Percentiles rank a stretch among this genome's conserved stretches.
Evolutionary conservation across 2,329 filamentous ascomycete genomes (phyloP).

Genomic region (Fusarium secorum): DNA sequence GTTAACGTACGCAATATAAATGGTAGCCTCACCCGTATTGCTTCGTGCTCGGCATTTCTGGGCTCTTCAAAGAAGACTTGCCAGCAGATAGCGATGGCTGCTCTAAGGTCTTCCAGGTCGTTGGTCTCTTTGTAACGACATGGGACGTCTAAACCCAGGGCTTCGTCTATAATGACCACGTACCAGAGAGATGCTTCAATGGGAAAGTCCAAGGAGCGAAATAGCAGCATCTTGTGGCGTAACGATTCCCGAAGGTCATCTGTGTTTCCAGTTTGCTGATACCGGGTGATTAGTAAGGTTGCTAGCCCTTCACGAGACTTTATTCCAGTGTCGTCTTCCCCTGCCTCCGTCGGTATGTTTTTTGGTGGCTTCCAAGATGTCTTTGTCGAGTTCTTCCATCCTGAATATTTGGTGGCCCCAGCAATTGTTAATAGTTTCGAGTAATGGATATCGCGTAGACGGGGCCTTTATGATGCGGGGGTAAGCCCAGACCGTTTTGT

Average conservation of each 20-base stretch:
- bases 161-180: not conserved
- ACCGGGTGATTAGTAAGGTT: not conserved
- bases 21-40: not conserved
- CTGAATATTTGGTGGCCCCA: not conserved
- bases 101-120: not conserved
- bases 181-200: not conserved
- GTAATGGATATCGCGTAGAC: not conserved
- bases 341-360: not conserved
- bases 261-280: not conserved
- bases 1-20: not conserved
- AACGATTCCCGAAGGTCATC: not conserved
- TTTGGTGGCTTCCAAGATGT: not conserved
- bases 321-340: not conserved
- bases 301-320: not conserved
- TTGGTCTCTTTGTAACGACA: not conserved
- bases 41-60: not conserved
- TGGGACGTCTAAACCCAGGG: not conserved
- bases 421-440: not conserved
- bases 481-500: not conserved
- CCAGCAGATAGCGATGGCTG: not conserved
- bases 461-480: not conserved
- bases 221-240: not conserved
- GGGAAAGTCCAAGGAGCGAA: not conserved
- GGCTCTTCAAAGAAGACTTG: not conserved
- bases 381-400: not conserved